A percentile compares a stretch with the other conserved stretches of the same genome.
Evolutionary conservation across 2,329 filamentous ascomycete genomes (phyloP).

Genomic region (Helotiales sp.): DNA sequence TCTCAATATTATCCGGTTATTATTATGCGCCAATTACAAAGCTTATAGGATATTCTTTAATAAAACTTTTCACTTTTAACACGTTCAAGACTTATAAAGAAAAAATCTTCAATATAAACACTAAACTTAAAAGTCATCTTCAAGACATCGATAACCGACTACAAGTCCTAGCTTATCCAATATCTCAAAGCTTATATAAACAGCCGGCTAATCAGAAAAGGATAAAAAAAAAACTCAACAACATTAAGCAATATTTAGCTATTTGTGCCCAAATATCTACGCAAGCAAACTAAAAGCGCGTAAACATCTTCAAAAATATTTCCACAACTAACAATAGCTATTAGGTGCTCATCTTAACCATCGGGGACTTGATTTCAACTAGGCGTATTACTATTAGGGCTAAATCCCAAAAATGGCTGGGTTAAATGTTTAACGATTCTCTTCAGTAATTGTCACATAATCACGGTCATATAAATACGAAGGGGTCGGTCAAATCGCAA

Average conservation of each 20-base stretch:
- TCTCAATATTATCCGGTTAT: conserved; percentile 18
- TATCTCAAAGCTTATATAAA: conserved; percentile 21
- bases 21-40: conserved; percentile 14
- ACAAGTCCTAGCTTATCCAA: conserved; percentile 17
- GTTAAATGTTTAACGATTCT: conserved; percentile 42
- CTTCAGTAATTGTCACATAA: conserved; percentile 38
- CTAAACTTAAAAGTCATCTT: conserved; percentile 35
- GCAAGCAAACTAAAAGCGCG: conserved; percentile 36
- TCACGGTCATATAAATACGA: background rate
- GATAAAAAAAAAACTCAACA: conserved; percentile 41
- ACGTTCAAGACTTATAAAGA: conserved; percentile 32
- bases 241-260: conserved; percentile 38
- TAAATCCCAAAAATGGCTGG: conserved; percentile 32
- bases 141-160: conserved; percentile 35
- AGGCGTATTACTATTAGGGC: conserved; percentile 38
- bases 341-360: conserved; percentile 42
- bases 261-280: conserved; percentile 41
- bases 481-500: conserved; percentile 8
- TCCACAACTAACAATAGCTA: conserved; percentile 39
- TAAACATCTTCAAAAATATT: conserved; percentile 43
- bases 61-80: conserved; percentile 26
- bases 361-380: conserved; percentile 43
- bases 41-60: conserved; percentile 22
- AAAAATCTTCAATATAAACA: conserved; percentile 34
- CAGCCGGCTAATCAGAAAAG: conserved; percentile 27